Evolutionary conservation across 2,329 filamentous ascomycete genomes (phyloP).

Genomic region (Aspergillus luchuensis): DNA sequence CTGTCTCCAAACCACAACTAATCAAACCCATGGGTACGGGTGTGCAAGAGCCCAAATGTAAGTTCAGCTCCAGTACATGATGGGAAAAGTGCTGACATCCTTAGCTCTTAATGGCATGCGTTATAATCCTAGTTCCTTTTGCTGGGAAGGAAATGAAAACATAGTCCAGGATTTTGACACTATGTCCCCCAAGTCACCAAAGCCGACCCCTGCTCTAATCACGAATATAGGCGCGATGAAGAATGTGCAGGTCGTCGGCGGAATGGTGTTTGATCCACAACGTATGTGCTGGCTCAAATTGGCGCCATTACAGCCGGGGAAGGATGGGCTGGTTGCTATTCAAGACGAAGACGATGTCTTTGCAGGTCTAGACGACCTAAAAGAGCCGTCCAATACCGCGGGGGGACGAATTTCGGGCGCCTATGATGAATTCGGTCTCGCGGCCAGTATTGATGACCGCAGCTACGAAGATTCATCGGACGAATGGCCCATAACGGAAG

Average conservation of each 20-base stretch:
- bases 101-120: slow-evolving; percentile 90
- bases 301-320: slow-evolving; percentile 47
- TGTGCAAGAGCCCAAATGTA: slow-evolving; percentile 78
- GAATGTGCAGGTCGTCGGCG: slow-evolving; percentile 90
- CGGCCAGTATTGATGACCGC: slow-evolving; percentile 40
- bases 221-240: slow-evolving; percentile 83
- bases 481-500: slow-evolving; percentile 86
- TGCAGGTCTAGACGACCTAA: slow-evolving; percentile 89
- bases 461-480: slow-evolving; percentile 56
- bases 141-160: slow-evolving; percentile 97
- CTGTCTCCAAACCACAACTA: slow-evolving; percentile 70
- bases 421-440: slow-evolving; percentile 30
- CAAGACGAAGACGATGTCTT: slow-evolving; percentile 93
- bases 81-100: slow-evolving; percentile 15
- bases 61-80: slow-evolving; percentile 37
- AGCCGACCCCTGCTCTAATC: slow-evolving; percentile 69
- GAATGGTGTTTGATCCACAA: slow-evolving; percentile 96
- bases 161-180: slow-evolving; percentile 74
- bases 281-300: slow-evolving; percentile 98
- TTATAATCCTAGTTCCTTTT: slow-evolving; percentile 83
- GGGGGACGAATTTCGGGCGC: slow-evolving; percentile 26
- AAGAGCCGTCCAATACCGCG: slow-evolving; percentile 57
- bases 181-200: slow-evolving; percentile 45
- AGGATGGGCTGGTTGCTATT: slow-evolving; percentile 51
- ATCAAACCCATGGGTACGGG: slow-evolving; percentile 79